phyloP scores from a whole-genome alignment of 306 rosid species.

The Quercus bicolor region DNA sequence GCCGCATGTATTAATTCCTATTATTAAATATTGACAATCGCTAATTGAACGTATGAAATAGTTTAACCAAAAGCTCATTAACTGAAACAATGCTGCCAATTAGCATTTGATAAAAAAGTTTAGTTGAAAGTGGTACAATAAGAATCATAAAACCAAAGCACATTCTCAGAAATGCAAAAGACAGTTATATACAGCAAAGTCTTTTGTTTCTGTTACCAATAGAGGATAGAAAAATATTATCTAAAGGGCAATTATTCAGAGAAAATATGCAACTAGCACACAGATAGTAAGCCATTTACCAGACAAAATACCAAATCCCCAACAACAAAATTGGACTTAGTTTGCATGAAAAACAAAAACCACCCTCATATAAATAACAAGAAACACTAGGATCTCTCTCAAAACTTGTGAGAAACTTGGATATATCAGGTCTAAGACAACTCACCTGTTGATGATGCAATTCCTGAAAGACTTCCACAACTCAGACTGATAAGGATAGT shows the following conservation, averaged over 20 bases:
- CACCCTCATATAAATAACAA: background rate
- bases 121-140: slow-evolving; percentile 20
- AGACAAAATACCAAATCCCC: background rate
- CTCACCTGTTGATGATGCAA: slow-evolving; percentile 98
- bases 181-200: background rate
- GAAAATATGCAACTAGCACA: background rate
- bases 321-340: background rate
- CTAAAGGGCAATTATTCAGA: background rate
- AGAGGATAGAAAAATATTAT: background rate
- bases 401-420: background rate
- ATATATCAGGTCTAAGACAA: slow-evolving; percentile 27
- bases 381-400: slow-evolving; percentile 1
- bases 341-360: slow-evolving; percentile 7
- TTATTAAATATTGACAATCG: slow-evolving; percentile 22
- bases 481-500: slow-evolving; percentile 67
- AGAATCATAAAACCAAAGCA: slow-evolving; percentile 6
- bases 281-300: background rate
- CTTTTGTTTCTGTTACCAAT: background rate
- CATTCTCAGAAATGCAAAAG: background rate
- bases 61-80: slow-evolving; percentile 34
- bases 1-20: slow-evolving; percentile 58
- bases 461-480: slow-evolving; percentile 97
- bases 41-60: slow-evolving; percentile 34
- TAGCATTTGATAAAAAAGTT: slow-evolving; percentile 25
- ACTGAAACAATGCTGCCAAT: slow-evolving; percentile 25